These are phyloP conservation scores for Mucor saturninus DNA, from an alignment of 371 early-diverging fungal genomes.

Conservation along the genomic window DNA sequence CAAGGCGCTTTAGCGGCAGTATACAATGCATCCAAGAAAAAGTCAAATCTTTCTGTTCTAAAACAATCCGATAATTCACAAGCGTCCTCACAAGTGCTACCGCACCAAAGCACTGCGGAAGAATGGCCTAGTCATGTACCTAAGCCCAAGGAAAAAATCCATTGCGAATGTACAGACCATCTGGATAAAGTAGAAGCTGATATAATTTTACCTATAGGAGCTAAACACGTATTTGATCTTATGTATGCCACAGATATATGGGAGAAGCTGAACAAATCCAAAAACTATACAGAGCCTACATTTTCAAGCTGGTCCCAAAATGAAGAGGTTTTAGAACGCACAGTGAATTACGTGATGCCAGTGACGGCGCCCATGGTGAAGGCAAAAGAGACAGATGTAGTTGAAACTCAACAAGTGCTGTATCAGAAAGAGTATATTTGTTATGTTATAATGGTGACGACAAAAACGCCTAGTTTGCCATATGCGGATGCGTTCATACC, in stretches of 20 bases:
- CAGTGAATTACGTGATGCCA: constrained; percentile 58
- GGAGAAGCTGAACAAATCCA: constrained; percentile 47
- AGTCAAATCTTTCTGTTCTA: background rate
- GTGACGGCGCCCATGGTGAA: constrained; percentile 62
- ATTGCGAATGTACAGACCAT: constrained; percentile 71
- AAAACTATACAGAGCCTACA: constrained; percentile 37
- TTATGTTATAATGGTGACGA: constrained; percentile 41
- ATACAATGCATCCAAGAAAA: constrained; percentile 7
- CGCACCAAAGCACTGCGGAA: background rate
- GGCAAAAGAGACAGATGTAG: constrained; percentile 59
- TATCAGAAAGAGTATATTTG: constrained; percentile 40
- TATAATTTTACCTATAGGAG: constrained; percentile 48
- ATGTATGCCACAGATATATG: constrained; percentile 53
- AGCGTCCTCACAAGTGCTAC: too few relatives aligned
- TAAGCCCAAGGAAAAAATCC: constrained; percentile 49
- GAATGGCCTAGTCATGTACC: constrained; percentile 22
- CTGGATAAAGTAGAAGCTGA: constrained; percentile 65
- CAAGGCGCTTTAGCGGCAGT: constrained; percentile 34
- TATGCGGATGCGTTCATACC: constrained; percentile 66
- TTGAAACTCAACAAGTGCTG: constrained; percentile 54
- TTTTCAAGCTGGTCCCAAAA: constrained; percentile 28
- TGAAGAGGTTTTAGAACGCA: constrained; percentile 25
- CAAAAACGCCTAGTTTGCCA: constrained; percentile 53
- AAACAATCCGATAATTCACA: background rate
- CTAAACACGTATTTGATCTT: constrained; percentile 59